Evolutionary conservation across 2,329 filamentous ascomycete genomes (phyloP).

Genomic region (Alternaria brassicae): DNA sequence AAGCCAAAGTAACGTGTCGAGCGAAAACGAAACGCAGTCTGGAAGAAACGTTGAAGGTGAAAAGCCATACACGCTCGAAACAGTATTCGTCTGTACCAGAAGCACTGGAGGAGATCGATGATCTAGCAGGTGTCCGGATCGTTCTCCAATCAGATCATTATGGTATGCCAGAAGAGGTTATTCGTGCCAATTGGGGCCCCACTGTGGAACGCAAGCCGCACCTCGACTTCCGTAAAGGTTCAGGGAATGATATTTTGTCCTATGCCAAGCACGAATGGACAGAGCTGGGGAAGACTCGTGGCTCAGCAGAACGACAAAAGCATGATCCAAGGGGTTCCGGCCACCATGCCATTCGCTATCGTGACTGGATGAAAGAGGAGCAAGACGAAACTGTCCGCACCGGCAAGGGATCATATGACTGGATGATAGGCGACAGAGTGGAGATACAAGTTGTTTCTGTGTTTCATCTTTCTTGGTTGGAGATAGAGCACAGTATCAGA

Average conservation of each 20-base stretch:
- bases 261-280: too few relatives aligned
- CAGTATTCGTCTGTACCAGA: not conserved
- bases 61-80: not conserved
- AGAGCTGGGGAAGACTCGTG: too few relatives aligned
- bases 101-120: not conserved
- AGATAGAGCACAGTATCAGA: slow-evolving; percentile 38
- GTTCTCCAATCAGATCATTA: slow-evolving; percentile 10
- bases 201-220: not conserved
- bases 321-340: not conserved
- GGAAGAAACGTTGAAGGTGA: not conserved
- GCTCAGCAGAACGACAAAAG: not conserved
- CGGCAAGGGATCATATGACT: not conserved
- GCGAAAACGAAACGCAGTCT: not conserved
- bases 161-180: not conserved
- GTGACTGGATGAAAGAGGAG: not conserved
- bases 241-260: too few relatives aligned
- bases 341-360: not conserved
- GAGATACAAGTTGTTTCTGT: slow-evolving; percentile 44
- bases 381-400: not conserved
- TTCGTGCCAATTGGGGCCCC: not conserved
- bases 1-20: not conserved
- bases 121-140: slow-evolving; percentile 20
- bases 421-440: slow-evolving; percentile 9
- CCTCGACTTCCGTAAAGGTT: not conserved
- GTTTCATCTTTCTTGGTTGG: slow-evolving; percentile 37